Conservation (phyloP, 176 grass and related monocot species). For the Secale cereale region DNA sequence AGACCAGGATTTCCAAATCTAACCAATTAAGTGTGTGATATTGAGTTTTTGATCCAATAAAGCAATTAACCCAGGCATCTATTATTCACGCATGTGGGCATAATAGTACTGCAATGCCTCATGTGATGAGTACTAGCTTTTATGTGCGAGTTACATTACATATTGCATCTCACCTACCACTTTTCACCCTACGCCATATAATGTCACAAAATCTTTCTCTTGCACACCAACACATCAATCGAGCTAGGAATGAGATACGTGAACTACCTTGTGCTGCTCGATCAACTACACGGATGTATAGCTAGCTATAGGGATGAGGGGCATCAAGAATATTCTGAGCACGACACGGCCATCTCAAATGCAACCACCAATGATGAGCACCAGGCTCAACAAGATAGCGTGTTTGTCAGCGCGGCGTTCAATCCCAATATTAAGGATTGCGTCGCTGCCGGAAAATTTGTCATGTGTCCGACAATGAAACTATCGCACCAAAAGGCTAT, state of each 20-base stretch:
- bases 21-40: background rate
- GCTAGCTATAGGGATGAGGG: background rate
- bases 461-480: no score
- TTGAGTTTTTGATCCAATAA: background rate
- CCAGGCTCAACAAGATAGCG: no score
- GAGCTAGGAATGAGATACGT: background rate
- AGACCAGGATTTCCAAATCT: background rate
- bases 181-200: background rate
- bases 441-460: no score
- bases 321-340: background rate
- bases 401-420: no score
- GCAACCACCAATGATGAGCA: no score
- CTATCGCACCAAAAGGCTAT: no score
- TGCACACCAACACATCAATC: background rate
- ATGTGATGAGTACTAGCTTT: background rate
- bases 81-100: background rate
- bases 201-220: background rate
- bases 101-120: background rate
- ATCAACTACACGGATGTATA: no score
- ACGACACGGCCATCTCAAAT: no score
- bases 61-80: background rate
- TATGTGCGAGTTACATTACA: no score
- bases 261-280: no score
- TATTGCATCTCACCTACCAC: background rate
- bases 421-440: no score